Conservation (phyloP, 176 grass and related monocot species). For the Alloteropsis semialata region DNA sequence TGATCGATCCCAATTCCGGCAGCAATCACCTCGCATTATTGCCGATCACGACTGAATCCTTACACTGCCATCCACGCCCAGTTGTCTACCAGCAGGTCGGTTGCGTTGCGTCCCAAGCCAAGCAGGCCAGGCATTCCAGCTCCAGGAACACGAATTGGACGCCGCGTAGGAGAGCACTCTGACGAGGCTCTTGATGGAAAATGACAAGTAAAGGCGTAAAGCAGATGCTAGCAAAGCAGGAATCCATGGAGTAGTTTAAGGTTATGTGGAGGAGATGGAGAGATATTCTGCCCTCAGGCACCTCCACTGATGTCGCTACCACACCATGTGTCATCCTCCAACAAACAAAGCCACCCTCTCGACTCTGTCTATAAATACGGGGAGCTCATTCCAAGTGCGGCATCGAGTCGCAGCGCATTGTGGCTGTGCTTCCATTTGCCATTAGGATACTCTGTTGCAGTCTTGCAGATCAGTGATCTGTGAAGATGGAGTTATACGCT, state of each 20-base stretch:
- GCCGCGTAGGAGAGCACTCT: conserved; percentile 28
- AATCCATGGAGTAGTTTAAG: conserved; percentile 10
- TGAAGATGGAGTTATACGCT: conserved; percentile 47
- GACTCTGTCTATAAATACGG: conserved; percentile 37
- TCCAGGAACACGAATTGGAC: not conserved
- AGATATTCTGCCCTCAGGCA: too few relatives aligned
- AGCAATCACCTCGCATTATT: not conserved
- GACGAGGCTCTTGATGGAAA: not conserved
- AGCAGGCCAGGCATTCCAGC: not conserved
- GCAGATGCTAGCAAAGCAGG: not conserved
- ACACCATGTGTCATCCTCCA: conserved; percentile 41
- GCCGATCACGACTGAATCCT: not conserved
- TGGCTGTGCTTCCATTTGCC: not conserved
- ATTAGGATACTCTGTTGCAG: not conserved
- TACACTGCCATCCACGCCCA: not conserved
- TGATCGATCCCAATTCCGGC: not conserved
- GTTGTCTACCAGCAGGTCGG: not conserved
- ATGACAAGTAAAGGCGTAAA: conserved; percentile 12
- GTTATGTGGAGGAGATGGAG: not conserved
- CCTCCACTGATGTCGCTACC: not conserved
- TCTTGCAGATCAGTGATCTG: conserved; percentile 19
- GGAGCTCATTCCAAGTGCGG: not conserved
- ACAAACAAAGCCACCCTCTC: not conserved
- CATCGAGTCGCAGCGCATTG: conserved; percentile 4
- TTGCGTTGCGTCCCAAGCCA: not conserved